These are phyloP conservation scores for Sporobolomyces phaffii DNA, from an alignment of 768 basidiomycete species.

Conservation along the genomic window DNA sequence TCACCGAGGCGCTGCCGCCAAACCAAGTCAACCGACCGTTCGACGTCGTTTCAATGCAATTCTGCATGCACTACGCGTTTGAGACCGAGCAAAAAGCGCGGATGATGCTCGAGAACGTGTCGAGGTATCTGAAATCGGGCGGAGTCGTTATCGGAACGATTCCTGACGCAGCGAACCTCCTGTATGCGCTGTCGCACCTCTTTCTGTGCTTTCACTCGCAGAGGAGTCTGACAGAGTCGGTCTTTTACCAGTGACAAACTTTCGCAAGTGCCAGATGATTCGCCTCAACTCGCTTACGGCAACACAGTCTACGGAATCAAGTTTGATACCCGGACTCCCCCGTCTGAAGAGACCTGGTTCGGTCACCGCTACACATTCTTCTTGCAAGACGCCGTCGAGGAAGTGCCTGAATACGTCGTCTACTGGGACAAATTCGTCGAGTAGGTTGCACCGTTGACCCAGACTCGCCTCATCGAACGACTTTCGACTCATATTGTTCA, in stretches of 20 bases:
- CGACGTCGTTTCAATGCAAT: constrained; percentile 96
- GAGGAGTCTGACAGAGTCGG: too few relatives aligned
- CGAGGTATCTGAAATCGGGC: constrained; percentile 67
- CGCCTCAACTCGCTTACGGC: constrained; percentile 71
- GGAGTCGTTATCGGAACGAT: constrained; percentile 97
- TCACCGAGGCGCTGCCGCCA: constrained; percentile 61
- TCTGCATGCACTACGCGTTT: constrained; percentile 99
- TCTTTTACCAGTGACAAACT: constrained; percentile 10
- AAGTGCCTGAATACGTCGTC: constrained; percentile 97
- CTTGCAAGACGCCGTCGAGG: constrained; percentile 87
- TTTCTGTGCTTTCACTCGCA: neutral
- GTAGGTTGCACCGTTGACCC: too few relatives aligned
- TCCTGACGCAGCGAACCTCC: constrained; percentile 73
- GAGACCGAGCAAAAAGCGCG: constrained; percentile 79
- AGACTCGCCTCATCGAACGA: neutral
- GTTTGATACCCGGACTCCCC: constrained; percentile 54
- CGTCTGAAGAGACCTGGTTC: constrained; percentile 58
- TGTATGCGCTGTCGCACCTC: constrained; percentile 51
- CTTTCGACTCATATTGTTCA: constrained; percentile 13
- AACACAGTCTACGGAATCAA: constrained; percentile 83
- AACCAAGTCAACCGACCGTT: constrained; percentile 53
- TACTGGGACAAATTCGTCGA: constrained; percentile 84
- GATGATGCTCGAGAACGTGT: constrained; percentile 88
- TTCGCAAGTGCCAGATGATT: constrained; percentile 46
- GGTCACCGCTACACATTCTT: constrained; percentile 94